Conservation (phyloP, 1,139 yeast genomes). For the Meyerozyma carpophila region DNA sequence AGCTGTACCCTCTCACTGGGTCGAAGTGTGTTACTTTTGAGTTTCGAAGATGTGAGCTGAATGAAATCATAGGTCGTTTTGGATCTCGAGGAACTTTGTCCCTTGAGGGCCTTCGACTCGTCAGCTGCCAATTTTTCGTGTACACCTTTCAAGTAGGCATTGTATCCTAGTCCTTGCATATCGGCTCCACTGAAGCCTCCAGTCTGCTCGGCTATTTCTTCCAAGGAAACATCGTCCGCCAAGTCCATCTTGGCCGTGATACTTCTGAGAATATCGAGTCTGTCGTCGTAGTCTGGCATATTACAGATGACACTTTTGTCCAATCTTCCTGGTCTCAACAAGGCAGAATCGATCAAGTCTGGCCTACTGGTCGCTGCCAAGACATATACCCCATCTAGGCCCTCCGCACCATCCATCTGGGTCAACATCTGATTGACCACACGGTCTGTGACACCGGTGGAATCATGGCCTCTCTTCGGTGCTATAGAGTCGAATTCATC, state of each 20-base stretch:
- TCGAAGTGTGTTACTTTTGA: constrained; percentile 26
- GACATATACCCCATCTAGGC: constrained; percentile 93
- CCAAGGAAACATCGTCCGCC: constrained; percentile 46
- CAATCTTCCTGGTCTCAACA: constrained; percentile 90
- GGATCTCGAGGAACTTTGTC: constrained; percentile 10
- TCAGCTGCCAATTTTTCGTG: constrained; percentile 61
- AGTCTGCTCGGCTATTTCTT: constrained; percentile 53
- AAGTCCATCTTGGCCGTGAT: constrained; percentile 55
- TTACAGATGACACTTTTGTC: constrained; percentile 91
- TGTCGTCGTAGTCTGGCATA: constrained; percentile 67
- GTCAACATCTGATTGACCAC: constrained; percentile 96
- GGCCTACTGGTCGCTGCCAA: constrained; percentile 96
- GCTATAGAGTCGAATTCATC: constrained; percentile 98
- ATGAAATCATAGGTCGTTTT: constrained; percentile 26
- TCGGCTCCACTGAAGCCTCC: constrained; percentile 93
- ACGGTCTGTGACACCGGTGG: constrained; percentile 96
- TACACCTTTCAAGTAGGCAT: constrained; percentile 87
- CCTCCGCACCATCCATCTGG: constrained; percentile 99
- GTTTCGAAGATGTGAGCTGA: constrained; percentile 28
- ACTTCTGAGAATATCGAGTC: constrained; percentile 67
- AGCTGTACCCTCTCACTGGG: constrained; percentile 42
- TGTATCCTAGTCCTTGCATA: constrained; percentile 85
- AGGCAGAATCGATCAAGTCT: constrained; percentile 90
- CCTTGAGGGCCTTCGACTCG: constrained; percentile 19
- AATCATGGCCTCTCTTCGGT: constrained; percentile 96